Conservation (phyloP, 2,329 filamentous ascomycete genomes). For the Diaporthe sp. region DNA sequence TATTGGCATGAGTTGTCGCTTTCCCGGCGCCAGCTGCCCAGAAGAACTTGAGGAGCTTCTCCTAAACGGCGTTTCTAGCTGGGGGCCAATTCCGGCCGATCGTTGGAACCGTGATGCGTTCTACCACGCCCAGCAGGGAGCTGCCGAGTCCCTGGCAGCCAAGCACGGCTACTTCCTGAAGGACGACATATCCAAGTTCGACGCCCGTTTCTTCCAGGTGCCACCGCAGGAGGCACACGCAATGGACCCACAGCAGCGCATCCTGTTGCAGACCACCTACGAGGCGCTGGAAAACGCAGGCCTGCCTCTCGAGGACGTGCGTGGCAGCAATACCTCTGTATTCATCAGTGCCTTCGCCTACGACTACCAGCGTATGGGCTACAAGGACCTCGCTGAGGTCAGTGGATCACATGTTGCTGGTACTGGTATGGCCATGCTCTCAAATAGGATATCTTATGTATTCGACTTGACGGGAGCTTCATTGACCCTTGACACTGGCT, state of each 20-base stretch:
- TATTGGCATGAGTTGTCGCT: conserved; percentile 28
- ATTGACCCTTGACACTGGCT: conserved; percentile 52
- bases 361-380: conserved; percentile 46
- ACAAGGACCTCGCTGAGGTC: conserved; percentile 43
- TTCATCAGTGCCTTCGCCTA: conserved; percentile 47
- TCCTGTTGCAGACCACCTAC: conserved; percentile 52
- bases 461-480: conserved; percentile 50
- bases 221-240: conserved; percentile 22
- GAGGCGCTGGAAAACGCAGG: conserved; percentile 54
- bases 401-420: conserved; percentile 43
- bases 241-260: conserved; percentile 50
- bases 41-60: conserved; percentile 51
- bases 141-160: conserved; percentile 52
- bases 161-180: conserved; percentile 52
- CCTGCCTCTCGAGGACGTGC: conserved; percentile 48
- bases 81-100: conserved; percentile 49
- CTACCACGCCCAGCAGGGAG: conserved; percentile 51
- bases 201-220: conserved; percentile 46
- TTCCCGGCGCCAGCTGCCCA: conserved; percentile 45
- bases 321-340: conserved; percentile 50
- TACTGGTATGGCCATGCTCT: conserved; percentile 42
- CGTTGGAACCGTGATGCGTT: conserved; percentile 52
- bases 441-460: conserved; percentile 48
- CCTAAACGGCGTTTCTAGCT: conserved; percentile 48
- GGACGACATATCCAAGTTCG: conserved; percentile 49